Conservation (phyloP, 805 yeast genomes). For the Candida khao-thaluensis region DNA sequence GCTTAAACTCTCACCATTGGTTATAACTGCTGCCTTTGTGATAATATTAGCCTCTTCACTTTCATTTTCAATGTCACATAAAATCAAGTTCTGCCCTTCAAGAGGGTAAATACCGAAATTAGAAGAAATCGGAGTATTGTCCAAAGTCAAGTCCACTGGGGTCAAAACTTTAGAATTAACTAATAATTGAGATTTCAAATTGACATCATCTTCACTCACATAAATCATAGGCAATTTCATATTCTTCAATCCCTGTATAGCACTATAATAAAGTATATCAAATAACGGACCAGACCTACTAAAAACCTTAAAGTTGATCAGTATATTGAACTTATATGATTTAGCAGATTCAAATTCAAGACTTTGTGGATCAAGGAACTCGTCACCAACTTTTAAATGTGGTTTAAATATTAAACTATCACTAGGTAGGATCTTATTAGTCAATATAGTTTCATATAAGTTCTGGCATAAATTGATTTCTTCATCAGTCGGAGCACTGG, state of each 20-base stretch:
- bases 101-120: slow-evolving; percentile 15
- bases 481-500: slow-evolving; percentile 85
- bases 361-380: slow-evolving; percentile 10
- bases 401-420: slow-evolving; percentile 28
- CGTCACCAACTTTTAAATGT: slow-evolving; percentile 18
- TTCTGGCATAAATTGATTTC: slow-evolving; percentile 74
- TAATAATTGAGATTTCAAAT: slow-evolving; percentile 9
- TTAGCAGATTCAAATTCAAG: slow-evolving; percentile 7
- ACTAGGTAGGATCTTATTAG: slow-evolving; percentile 50
- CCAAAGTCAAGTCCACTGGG: slow-evolving; percentile 9
- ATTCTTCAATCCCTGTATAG: slow-evolving; percentile 59
- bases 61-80: slow-evolving; percentile 18
- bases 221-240: slow-evolving; percentile 67
- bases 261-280: slow-evolving; percentile 71
- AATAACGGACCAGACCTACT: slow-evolving; percentile 79
- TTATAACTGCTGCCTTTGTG: slow-evolving; percentile 11
- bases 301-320: slow-evolving; percentile 73
- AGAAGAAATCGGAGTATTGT: slow-evolving; percentile 11
- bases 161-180: slow-evolving; percentile 4
- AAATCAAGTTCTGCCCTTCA: slow-evolving; percentile 11
- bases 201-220: slow-evolving; percentile 10
- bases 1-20: slow-evolving; percentile 9
- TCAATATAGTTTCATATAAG: slow-evolving; percentile 57
- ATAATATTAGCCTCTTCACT: slow-evolving; percentile 15
- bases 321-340: slow-evolving; percentile 48